Conservation (phyloP, 148 eudicot species). For the Mesembryanthemum crystallinum region DNA sequence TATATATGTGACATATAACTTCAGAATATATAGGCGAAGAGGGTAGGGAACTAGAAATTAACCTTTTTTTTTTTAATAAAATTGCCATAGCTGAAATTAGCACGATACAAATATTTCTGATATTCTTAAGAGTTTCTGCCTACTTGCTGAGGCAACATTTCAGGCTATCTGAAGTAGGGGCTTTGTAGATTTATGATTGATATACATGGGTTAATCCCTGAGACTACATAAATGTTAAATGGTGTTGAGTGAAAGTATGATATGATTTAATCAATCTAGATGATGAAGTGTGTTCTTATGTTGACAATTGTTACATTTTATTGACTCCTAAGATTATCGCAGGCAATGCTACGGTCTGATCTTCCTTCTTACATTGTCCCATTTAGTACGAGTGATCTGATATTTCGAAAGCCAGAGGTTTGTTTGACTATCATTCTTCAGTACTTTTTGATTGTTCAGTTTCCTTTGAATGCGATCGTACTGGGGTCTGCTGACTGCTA, state of each 20-base stretch:
- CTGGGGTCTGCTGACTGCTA: no score
- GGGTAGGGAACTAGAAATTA: no score
- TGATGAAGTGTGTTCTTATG: neutral
- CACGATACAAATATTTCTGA: no score
- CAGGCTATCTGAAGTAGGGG: neutral
- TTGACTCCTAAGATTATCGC: slow-evolving; percentile 26
- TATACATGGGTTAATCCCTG: neutral
- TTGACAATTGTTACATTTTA: neutral
- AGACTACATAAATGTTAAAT: neutral
- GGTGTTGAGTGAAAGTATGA: neutral
- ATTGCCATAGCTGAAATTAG: no score
- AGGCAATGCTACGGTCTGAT: slow-evolving; percentile 90
- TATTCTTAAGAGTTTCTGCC: no score
- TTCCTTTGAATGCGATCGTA: neutral
- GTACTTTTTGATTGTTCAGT: neutral
- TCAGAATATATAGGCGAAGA: no score
- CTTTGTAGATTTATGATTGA: neutral
- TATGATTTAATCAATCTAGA: neutral
- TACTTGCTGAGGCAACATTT: no score
- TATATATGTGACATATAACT: no score
- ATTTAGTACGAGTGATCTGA: slow-evolving; percentile 56
- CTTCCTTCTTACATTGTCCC: slow-evolving; percentile 95
- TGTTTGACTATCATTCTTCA: slow-evolving; percentile 14
- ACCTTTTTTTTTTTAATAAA: no score
- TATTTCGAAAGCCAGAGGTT: slow-evolving; percentile 80